Conservation (phyloP, 1,284 basidiomycete species). For the Somion occarium region DNA sequence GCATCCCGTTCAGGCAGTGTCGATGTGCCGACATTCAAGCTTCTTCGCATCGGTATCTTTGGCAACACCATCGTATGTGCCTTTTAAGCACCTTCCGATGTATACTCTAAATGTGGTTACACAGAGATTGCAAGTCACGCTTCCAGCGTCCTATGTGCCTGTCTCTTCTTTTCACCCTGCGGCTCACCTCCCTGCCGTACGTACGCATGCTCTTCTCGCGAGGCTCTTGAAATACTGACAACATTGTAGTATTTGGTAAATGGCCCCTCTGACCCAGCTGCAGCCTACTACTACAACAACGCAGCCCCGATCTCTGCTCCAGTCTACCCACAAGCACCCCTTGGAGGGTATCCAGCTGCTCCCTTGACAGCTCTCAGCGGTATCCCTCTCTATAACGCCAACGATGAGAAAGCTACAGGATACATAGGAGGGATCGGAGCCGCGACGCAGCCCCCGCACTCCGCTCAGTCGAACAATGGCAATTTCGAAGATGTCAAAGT, state of each 20-base stretch:
- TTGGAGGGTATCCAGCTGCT: slow-evolving; percentile 1
- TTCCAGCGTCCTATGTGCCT: slow-evolving; percentile 29
- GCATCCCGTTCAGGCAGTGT: slow-evolving; percentile 21
- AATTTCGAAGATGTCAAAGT: not conserved
- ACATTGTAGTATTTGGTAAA: slow-evolving; percentile 30
- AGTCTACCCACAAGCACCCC: not conserved
- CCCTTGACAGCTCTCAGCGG: slow-evolving; percentile 1
- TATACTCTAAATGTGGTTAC: not conserved
- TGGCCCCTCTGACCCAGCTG: slow-evolving; percentile 23
- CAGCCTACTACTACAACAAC: slow-evolving; percentile 16
- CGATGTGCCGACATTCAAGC: slow-evolving; percentile 40
- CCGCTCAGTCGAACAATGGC: not conserved
- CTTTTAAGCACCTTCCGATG: not conserved
- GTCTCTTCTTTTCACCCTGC: slow-evolving; percentile 41
- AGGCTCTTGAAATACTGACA: not conserved
- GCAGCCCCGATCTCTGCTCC: not conserved
- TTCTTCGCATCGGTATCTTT: slow-evolving; percentile 39
- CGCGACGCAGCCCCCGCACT: too few relatives aligned
- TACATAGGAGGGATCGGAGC: too few relatives aligned
- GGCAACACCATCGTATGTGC: slow-evolving; percentile 35
- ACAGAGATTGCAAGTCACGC: slow-evolving; percentile 38
- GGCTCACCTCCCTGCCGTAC: slow-evolving; percentile 41
- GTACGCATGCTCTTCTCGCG: too few relatives aligned
- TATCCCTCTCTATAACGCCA: slow-evolving; percentile 3
- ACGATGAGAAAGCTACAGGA: not conserved